Percentiles rank a stretch among this genome's conserved stretches.
Conservation (phyloP, 352 stramenopile species). For the Globisporangium polare region DNA sequence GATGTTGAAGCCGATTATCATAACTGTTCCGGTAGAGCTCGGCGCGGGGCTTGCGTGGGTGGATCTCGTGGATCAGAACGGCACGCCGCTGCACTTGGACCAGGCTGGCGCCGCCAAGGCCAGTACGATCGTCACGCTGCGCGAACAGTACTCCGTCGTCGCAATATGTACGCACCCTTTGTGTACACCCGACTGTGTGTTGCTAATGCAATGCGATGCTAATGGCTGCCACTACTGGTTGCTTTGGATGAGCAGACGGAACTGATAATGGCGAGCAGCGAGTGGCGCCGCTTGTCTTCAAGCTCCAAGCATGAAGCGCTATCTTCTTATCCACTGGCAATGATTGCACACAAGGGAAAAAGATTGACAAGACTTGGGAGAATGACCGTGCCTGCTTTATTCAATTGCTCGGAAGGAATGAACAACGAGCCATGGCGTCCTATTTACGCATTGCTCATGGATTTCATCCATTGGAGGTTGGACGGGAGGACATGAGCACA, state of each 20-base stretch:
- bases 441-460: too few species aligned
- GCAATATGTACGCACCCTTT: slow-evolving; percentile 35
- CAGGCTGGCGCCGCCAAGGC: slow-evolving; percentile 28
- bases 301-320: slow-evolving; percentile 12
- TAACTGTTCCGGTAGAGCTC: too few species aligned
- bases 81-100: slow-evolving; percentile 44
- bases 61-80: slow-evolving; percentile 48
- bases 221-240: neutral
- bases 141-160: slow-evolving; percentile 45
- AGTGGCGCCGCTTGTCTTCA: slow-evolving; percentile 31
- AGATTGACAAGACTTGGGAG: too few species aligned
- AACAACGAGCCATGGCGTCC: neutral
- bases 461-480: too few species aligned
- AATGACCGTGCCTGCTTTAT: neutral
- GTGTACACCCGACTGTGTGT: neutral
- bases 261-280: slow-evolving; percentile 33
- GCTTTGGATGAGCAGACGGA: slow-evolving; percentile 15
- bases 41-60: slow-evolving; percentile 30
- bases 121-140: slow-evolving; percentile 38
- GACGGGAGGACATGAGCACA: neutral
- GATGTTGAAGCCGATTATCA: too few species aligned
- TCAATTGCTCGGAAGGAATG: slow-evolving; percentile 15
- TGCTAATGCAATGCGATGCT: neutral
- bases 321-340: too few species aligned
- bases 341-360: too few species aligned